Evolutionary conservation across 2,329 filamentous ascomycete species (phyloP).

Genomic region (Alternaria conjuncta): DNA sequence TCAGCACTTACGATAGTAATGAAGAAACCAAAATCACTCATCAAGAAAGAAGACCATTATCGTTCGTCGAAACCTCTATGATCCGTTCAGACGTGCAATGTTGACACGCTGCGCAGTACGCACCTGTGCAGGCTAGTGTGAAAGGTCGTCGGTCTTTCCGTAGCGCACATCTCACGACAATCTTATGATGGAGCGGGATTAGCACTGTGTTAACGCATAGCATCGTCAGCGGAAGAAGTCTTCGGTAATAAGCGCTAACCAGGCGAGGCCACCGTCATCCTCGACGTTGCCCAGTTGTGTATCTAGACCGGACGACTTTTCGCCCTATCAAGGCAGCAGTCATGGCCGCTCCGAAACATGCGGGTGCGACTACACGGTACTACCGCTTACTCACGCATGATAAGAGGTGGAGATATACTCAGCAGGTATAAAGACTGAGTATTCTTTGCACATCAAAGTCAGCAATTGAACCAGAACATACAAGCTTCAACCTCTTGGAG

Average conservation of each 20-base stretch:
- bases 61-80: background rate
- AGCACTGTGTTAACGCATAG: background rate
- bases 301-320: background rate
- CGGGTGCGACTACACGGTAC: background rate
- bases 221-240: background rate
- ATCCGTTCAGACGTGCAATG: background rate
- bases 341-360: background rate
- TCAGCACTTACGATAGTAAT: background rate
- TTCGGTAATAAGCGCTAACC: constrained; percentile 4
- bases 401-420: background rate
- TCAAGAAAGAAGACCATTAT: background rate
- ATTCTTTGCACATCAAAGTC: background rate
- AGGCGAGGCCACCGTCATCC: background rate
- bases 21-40: background rate
- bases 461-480: background rate
- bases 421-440: background rate
- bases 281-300: background rate
- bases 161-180: background rate
- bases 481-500: background rate
- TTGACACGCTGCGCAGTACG: background rate
- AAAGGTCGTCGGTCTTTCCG: background rate
- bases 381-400: background rate
- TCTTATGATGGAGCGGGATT: background rate
- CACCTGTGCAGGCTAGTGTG: background rate
- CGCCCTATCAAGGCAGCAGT: background rate